Evolutionary conservation across 345 rosid genomes (phyloP), one percentile per base, ranked within the genome.

Genomic region (Citrus mangshanensis): DNA sequence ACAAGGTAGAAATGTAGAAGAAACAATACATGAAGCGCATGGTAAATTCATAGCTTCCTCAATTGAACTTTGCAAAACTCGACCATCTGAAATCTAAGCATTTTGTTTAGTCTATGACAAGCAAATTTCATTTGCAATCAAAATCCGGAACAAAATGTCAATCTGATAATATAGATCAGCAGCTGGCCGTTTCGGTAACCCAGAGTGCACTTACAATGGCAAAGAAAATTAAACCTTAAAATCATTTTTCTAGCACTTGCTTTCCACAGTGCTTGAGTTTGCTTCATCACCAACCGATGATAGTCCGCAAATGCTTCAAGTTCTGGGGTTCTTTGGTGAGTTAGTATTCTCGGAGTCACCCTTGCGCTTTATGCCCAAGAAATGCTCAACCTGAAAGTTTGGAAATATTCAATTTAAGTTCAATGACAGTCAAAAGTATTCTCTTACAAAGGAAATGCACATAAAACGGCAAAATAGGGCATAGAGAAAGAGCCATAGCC

Each of bases 361-460:
- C 85, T 86, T 87, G 65, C 98, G 93, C 86, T 92, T 95, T 80
- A 95, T 95, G 65, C 98, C 98, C 89, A 95, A 83, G 88, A 92
- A 93, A 79, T 93, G 94, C 87, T 95, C 98, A 72, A 95, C 98
- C 98, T 93, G 86, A 51, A 77, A 74, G 51, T 51, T 65, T 24
- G 37, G 71, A 27, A 46, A 21, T 37, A 55, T 37, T 63, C 59
- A 5, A 37, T 46, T 78, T 6, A 46, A 54, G 79, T 59, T 60
- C 59, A 46, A 28, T 7, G 61, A 40, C 58, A 66, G 56, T 49
- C 51, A 12, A 7, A 68, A 58, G 13, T 14, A 34, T 28, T 66
- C 19, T 37, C 21, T 30, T 1, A 21, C 16, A 14, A 24, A 42
- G 10, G 49, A 69, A 40, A 42, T 42, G 72, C 58, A 25, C 55